Evolutionary conservation across 768 basidiomycete genomes (phyloP), one percentile per base, ranked within the genome.

Genomic region (Termitomyces sp.): DNA sequence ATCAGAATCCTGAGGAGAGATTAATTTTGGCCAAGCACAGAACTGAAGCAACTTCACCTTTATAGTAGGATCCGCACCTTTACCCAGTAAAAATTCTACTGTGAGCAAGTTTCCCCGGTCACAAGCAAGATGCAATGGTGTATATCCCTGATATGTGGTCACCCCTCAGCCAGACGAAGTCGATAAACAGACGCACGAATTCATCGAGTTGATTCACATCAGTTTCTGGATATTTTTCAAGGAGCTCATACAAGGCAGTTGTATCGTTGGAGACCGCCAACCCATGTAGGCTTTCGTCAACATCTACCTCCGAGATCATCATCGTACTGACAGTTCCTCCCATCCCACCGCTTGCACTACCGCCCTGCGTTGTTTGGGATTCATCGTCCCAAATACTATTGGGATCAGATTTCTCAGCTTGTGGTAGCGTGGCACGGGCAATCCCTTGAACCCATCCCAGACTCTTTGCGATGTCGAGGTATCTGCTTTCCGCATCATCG

Each of bases 51-150:
- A 44, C 35, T 53, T 55, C 58, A 59, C 94, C 80, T 87, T 85
- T 45, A 89, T 71, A 33, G 71, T 70, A 45, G 65, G 68, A 63
- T 92, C 83, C 5, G 88, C 93, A 4, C 90, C 92, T 52, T 76
- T 73, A 22, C 74, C 63, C 20, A 94, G 67, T 41, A 97, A 70
- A 5, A 85, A 56, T 61, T 77, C 71, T 2, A 89, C 87, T 3
- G 82, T 72, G 0, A 76, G 74, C 7, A 74, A 55, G 64, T 85
- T 78, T 1, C 94, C 94, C 65, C 94, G 77, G 69, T 97, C 94
- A 28, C 86, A 83, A 5, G 94, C 94, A 0, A 95, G 77, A 64
- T 97, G 94, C 20, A 97, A 71, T 8, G 94, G 80, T 0, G 93
- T 91, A 68, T 93, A 94, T 36, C 92, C 94, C 94, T 97, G 65